phyloP scores from a whole-genome alignment of 208 protist species.

The Wallacemonas sp. region DNA sequence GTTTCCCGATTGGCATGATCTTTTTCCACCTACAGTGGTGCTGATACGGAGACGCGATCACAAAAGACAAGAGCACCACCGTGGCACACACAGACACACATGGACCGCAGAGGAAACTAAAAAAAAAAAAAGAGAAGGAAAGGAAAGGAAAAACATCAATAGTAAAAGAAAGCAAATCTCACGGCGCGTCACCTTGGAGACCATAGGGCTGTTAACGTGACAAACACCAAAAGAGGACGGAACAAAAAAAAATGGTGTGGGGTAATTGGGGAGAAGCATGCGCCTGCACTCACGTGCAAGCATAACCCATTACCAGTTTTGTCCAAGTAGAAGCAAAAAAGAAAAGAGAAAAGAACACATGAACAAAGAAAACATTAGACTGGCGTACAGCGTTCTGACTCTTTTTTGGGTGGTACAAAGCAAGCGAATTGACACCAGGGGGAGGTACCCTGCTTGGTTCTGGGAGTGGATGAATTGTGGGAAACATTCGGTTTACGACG shows the following conservation, averaged over 20 bases:
- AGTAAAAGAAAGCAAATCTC: not conserved
- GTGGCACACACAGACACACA: slow-evolving; percentile 15
- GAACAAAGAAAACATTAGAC: not conserved
- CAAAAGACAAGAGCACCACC: too few relatives aligned
- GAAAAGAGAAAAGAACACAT: not conserved
- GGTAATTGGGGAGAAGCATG: not conserved
- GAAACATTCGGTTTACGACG: too few relatives aligned
- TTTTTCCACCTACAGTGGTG: too few relatives aligned
- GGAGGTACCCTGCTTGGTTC: too few relatives aligned
- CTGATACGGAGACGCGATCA: too few relatives aligned
- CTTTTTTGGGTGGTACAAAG: too few relatives aligned
- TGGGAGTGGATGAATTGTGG: too few relatives aligned
- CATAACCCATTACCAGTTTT: too few relatives aligned
- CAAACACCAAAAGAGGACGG: not conserved
- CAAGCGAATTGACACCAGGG: too few relatives aligned
- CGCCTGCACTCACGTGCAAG: not conserved
- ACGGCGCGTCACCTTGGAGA: not conserved
- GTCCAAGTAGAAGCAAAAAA: slow-evolving; percentile 19
- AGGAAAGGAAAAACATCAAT: slow-evolving; percentile 7
- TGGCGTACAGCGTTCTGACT: too few relatives aligned
- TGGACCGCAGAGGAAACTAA: slow-evolving; percentile 3
- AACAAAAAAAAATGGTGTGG: not conserved
- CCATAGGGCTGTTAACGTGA: too few relatives aligned
- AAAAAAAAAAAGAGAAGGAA: slow-evolving; percentile 17
- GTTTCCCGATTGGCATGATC: too few relatives aligned